phyloP scores from a whole-genome alignment of 148 eudicot species.

The Vaccinium myrtillus region DNA sequence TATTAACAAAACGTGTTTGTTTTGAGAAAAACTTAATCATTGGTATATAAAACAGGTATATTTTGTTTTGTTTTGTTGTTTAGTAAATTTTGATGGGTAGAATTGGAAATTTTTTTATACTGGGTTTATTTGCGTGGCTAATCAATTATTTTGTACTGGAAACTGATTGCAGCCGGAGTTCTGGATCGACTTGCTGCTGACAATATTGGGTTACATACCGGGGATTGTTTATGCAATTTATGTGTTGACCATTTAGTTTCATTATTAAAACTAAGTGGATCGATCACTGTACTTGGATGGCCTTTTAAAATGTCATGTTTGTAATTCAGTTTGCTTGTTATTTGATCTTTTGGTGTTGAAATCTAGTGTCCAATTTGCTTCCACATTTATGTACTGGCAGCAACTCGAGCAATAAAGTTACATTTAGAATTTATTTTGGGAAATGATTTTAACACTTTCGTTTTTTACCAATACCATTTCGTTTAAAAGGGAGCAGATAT shows the following conservation, averaged over 20 bases:
- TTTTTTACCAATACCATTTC: no score
- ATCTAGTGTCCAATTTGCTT: neutral
- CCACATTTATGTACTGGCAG: neutral
- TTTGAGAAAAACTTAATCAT: no score
- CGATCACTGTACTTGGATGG: neutral
- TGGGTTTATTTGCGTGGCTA: neutral
- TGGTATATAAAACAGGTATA: no score
- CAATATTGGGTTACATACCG: constrained; percentile 9
- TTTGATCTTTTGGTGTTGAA: neutral
- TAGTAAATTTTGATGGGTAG: no score
- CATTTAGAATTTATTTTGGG: neutral
- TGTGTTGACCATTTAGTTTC: neutral
- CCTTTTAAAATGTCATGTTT: neutral
- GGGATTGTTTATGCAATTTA: constrained; percentile 7
- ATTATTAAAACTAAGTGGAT: neutral
- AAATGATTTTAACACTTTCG: no score
- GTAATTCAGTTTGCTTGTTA: neutral
- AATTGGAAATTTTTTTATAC: no score
- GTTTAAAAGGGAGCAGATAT: no score
- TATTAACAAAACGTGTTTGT: no score
- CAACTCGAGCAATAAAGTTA: neutral
- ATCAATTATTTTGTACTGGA: neutral
- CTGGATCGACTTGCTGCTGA: constrained; percentile 10
- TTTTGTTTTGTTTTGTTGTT: no score
- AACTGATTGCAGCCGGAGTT: constrained; percentile 13